Percentiles rank a stretch among this genome's conserved stretches.
These are phyloP conservation scores for Cyberlindnera mrakii DNA, from an alignment of 805 yeast species.

Conservation along the genomic window DNA sequence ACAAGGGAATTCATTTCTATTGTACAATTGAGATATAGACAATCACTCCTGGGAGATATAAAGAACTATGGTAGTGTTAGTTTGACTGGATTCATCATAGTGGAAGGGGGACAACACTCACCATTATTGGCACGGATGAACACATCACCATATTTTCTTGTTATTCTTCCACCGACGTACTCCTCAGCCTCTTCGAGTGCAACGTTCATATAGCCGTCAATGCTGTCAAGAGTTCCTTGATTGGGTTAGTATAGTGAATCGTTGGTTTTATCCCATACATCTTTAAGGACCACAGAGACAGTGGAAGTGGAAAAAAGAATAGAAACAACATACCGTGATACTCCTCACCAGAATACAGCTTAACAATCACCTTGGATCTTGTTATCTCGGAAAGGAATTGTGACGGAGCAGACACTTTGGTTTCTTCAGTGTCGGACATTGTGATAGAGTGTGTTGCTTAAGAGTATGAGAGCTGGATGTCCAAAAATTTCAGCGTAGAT, in stretches of 20 bases:
- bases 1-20: not conserved
- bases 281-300: too few relatives aligned
- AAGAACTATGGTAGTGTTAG: slow-evolving; percentile 15
- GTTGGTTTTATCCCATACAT: not conserved
- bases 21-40: not conserved
- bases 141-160: slow-evolving; percentile 64
- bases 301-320: too few relatives aligned
- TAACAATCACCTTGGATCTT: slow-evolving; percentile 76
- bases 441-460: not conserved
- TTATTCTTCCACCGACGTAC: slow-evolving; percentile 40
- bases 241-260: not conserved
- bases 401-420: slow-evolving; percentile 50
- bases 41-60: slow-evolving; percentile 21
- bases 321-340: slow-evolving; percentile 48
- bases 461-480: too few relatives aligned
- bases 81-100: not conserved
- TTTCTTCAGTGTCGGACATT: slow-evolving; percentile 7
- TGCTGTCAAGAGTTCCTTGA: slow-evolving; percentile 61
- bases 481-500: too few relatives aligned
- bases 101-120: slow-evolving; percentile 29
- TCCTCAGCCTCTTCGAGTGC: slow-evolving; percentile 79
- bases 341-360: slow-evolving; percentile 80
- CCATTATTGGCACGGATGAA: slow-evolving; percentile 86
- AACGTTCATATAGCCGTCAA: slow-evolving; percentile 96
- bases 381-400: slow-evolving; percentile 72